Base-by-base conservation (phyloP, 2,329 filamentous ascomycete species). In the Venturia oleaginea region DNA sequence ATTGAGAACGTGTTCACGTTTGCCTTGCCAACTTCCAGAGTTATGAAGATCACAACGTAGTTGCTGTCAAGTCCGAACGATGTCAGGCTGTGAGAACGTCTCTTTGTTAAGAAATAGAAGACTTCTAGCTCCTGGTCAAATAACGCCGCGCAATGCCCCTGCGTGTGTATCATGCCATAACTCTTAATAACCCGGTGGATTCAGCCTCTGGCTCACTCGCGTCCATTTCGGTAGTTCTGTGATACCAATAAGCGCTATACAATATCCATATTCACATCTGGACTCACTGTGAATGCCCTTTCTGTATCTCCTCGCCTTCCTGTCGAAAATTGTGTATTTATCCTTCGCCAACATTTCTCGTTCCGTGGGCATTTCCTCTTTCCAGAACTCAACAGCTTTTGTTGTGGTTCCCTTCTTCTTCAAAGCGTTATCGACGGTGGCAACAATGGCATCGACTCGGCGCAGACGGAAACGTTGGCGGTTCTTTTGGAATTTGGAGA, bases 281-380 rank as follows among this genome's bases (percentile, higher is more conserved):
- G 65, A 86, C 91, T 71, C 83, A 96, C 92, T 97, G 79, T 97
- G 93, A 76, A 99, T 92, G 64, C 92, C 91, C 85, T 99, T 99
- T 75, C 94, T 84, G 77, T 97, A 99, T 71, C 85, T 87, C 86
- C 92, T 96, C 76, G 90, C 92, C 78, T 97, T 97, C 71, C 92
- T 87, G 77, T 96, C 93, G 77, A 97, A 99, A 72, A 99, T 89
- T 34, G 91, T 96, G 80, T 99, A 99, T 80, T 99, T 99, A 80
- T 99, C 94, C 77, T 86, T 89, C 59, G 94, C 89, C 75, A 96
- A 75, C 94, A 99, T 99, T 82, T 97, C 92, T 72, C 86, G 84
- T 82, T 99, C 94, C 32, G 86, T 89, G 27, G 94, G 94, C 94
- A 99, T 99, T 78, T 96, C 91, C 43, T 83, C 83, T 81, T 94